Base-by-base conservation (phyloP, 2,329 filamentous ascomycete species). In the Tolypocladium cylindrosporum region DNA sequence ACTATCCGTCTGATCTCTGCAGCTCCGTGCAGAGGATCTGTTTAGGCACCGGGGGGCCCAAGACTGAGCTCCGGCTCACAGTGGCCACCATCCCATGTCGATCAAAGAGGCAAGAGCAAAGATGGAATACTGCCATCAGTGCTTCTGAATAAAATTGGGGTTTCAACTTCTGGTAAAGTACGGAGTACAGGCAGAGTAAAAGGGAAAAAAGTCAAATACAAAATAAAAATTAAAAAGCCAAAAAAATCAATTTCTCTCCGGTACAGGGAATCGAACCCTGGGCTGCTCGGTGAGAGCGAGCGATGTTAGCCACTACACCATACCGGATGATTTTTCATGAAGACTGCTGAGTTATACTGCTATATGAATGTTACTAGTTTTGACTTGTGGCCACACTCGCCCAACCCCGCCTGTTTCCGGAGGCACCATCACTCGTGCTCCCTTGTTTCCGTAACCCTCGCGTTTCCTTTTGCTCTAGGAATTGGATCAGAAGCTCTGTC, bases 281-380 rank as follows among this genome's bases (percentile, higher is more conserved):
- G 67, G 67, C 68, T 69, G 67, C 67, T 69, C 68, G 67, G 68
- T 70, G 67, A 70, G 68, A 70, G 67, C 67, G 68, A 69, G 67
- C 68, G 68, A 70, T 70, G 68, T 69, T 70, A 69, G 67, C 68
- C 68, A 69, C 67, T 70, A 70, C 67, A 70, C 68, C 68, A 70
- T 69, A 69, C 65, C 67, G 68, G 68, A 70, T 63, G 21, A 8
- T 59, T 53, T 24, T 37, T 41, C 7, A 36, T 50, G 53, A 45
- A 16, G 16, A 40, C 3, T 27, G 11, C 11, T 14, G 1, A 1
- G 3, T 27, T 37, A 34, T 57, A 31, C 3, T 19, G 4, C 1
- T 31, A 27, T 52, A 50, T 51, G 24, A 36, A 21, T 13, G 2
- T 40, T 43, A 36, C 37, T 8, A 16, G 6, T 5, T 3, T 19